These are phyloP conservation scores for Claviceps citrina DNA, from an alignment of 2,329 filamentous ascomycete genomes.

Conservation along the genomic window DNA sequence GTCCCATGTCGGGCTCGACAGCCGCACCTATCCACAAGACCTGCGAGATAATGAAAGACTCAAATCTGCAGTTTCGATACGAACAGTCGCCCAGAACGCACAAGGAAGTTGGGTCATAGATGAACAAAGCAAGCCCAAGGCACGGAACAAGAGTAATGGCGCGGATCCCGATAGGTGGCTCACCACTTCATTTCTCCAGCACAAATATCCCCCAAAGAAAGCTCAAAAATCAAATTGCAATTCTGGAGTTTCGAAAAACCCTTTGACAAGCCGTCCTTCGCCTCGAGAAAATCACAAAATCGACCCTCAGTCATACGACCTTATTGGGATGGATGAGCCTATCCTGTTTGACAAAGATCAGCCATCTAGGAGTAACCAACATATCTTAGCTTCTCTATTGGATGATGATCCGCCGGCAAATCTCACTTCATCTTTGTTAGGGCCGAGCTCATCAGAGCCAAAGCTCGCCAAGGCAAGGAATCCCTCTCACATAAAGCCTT, in stretches of 20 bases:
- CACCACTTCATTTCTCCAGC: neutral
- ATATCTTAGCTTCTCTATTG: neutral
- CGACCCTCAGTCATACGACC: neutral
- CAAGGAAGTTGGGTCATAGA: constrained; percentile 4
- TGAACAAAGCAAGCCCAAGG: constrained; percentile 1
- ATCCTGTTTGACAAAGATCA: neutral
- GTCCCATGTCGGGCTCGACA: constrained; percentile 13
- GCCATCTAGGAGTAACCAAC: neutral
- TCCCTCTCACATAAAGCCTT: too few relatives aligned
- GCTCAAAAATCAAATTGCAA: neutral
- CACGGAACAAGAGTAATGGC: neutral
- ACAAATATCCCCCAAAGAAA: neutral
- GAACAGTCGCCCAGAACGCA: constrained; percentile 1
- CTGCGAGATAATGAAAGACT: constrained; percentile 2
- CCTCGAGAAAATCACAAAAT: neutral
- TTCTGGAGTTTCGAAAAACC: neutral
- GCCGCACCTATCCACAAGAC: constrained; percentile 12
- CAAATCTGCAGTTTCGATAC: constrained; percentile 6
- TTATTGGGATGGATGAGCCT: constrained; percentile 2
- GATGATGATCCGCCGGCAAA: neutral
- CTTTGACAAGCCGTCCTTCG: constrained; percentile 1
- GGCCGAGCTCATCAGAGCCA: neutral
- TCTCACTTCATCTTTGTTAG: neutral
- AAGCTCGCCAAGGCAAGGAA: neutral
- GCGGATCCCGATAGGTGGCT: too few relatives aligned